Evolutionary conservation across 140 eudicot species (phyloP).

Genomic region (Senecio squalidus): DNA sequence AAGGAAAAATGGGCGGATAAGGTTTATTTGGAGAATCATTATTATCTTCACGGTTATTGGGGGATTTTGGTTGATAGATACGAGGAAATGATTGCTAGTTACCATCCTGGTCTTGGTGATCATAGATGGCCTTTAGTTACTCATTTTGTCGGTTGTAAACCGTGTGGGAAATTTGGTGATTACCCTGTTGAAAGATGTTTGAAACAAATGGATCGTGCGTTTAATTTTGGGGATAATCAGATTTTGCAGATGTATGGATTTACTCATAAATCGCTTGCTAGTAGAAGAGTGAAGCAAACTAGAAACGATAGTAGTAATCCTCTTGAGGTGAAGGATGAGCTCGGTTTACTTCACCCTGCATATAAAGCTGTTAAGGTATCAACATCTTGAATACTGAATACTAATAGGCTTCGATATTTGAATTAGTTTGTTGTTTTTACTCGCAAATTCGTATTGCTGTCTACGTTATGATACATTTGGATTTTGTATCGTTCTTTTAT

Average conservation of each 20-base stretch:
- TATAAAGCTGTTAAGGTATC: constrained; percentile 72
- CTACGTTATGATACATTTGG: constrained; percentile 26
- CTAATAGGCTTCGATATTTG: constrained; percentile 10
- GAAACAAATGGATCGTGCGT: constrained; percentile 94
- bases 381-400: constrained; percentile 30
- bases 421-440: constrained; percentile 22
- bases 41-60: constrained; percentile 92
- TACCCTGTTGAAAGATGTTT: constrained; percentile 91
- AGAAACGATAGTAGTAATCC: constrained; percentile 76
- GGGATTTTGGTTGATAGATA: constrained; percentile 86
- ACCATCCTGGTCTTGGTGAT: constrained; percentile 89
- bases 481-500: constrained; percentile 31
- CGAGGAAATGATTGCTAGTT: constrained; percentile 75
- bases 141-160: constrained; percentile 98
- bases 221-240: constrained; percentile 88
- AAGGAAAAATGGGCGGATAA: constrained; percentile 73
- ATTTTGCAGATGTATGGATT: constrained; percentile 89
- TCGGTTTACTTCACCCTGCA: constrained; percentile 77
- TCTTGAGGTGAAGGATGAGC: constrained; percentile 73
- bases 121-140: constrained; percentile 95
- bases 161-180: constrained; percentile 92
- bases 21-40: constrained; percentile 79
- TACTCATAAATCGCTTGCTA: constrained; percentile 70
- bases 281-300: constrained; percentile 66
- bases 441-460: constrained; percentile 23